Evolutionary conservation across 345 rosid genomes (phyloP).

Genomic region (Eucalyptus pauciflora): DNA sequence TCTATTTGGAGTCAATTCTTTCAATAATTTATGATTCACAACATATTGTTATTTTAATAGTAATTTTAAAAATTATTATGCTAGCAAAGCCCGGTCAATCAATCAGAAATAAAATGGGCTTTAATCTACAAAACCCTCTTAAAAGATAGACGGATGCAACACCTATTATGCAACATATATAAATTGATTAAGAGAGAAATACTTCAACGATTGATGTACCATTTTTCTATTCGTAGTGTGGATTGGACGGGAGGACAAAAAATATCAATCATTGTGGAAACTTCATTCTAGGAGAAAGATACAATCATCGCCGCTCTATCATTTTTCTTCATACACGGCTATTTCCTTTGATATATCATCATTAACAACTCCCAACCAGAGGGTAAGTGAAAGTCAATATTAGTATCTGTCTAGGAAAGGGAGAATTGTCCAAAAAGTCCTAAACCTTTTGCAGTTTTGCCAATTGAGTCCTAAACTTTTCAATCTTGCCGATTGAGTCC

Average conservation of each 20-base stretch:
- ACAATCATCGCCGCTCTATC: not conserved
- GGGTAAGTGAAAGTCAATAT: too few species aligned
- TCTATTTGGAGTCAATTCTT: accelerated
- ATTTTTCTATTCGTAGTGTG: not conserved
- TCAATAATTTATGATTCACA: too few species aligned
- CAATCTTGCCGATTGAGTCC: too few species aligned
- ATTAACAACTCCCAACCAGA: too few species aligned
- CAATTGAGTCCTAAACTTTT: too few species aligned
- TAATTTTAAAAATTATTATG: too few species aligned
- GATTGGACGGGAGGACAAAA: not conserved
- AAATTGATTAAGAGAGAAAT: not conserved
- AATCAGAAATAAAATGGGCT: not conserved
- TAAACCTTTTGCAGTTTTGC: too few species aligned
- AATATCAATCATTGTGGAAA: not conserved
- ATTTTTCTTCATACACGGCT: not conserved
- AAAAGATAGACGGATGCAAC: not conserved
- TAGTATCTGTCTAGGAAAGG: not conserved
- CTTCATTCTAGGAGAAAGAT: not conserved
- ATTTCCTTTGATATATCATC: not conserved
- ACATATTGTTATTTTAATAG: too few species aligned
- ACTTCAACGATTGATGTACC: not conserved
- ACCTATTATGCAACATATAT: not conserved
- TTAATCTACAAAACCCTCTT: not conserved
- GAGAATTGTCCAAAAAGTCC: too few species aligned
- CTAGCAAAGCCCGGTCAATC: not conserved